A percentile compares a stretch with the other conserved stretches of the same genome.
Evolutionary conservation across 192 early-diverging fungal species (phyloP).

Genomic region (Rhizophagus clarus): DNA sequence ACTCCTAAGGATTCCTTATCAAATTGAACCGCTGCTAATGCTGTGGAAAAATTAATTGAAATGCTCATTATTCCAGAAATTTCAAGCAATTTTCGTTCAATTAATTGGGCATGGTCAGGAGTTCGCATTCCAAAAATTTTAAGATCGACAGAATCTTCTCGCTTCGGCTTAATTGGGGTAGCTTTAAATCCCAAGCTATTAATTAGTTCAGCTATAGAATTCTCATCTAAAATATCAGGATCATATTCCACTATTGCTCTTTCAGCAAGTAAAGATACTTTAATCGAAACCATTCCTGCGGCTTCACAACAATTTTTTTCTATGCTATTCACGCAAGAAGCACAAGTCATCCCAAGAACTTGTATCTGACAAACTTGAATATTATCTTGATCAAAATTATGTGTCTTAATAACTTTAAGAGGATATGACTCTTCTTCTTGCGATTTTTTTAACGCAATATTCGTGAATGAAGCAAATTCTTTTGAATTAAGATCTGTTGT

Average conservation of each 20-base stretch:
- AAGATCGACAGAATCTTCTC: slow-evolving; percentile 61
- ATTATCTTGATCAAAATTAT: slow-evolving; percentile 5
- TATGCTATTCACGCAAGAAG: slow-evolving; percentile 87
- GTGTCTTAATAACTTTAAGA: slow-evolving; percentile 9
- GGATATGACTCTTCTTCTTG: not conserved
- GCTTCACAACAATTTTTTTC: slow-evolving; percentile 65
- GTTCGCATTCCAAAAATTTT: slow-evolving; percentile 96
- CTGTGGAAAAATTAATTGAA: slow-evolving; percentile 76
- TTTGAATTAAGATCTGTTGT: not conserved
- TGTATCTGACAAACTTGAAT: slow-evolving; percentile 55
- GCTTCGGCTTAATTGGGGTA: slow-evolving; percentile 49
- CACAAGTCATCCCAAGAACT: slow-evolving; percentile 95
- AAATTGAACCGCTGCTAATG: slow-evolving; percentile 75
- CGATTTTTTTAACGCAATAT: not conserved
- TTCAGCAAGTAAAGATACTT: slow-evolving; percentile 86
- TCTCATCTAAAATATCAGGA: slow-evolving; percentile 44
- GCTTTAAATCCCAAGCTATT: slow-evolving; percentile 77
- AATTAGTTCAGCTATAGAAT: slow-evolving; percentile 65
- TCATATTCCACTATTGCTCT: slow-evolving; percentile 73
- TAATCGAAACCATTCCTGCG: slow-evolving; percentile 69
- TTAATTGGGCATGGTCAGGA: slow-evolving; percentile 73
- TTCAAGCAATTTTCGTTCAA: slow-evolving; percentile 70
- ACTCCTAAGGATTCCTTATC: slow-evolving; percentile 64
- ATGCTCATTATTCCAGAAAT: slow-evolving; percentile 62
- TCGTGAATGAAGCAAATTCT: slow-evolving; percentile 1